Base-by-base conservation (phyloP, 2,329 filamentous ascomycete genomes). In the Penicillium crustosum region DNA sequence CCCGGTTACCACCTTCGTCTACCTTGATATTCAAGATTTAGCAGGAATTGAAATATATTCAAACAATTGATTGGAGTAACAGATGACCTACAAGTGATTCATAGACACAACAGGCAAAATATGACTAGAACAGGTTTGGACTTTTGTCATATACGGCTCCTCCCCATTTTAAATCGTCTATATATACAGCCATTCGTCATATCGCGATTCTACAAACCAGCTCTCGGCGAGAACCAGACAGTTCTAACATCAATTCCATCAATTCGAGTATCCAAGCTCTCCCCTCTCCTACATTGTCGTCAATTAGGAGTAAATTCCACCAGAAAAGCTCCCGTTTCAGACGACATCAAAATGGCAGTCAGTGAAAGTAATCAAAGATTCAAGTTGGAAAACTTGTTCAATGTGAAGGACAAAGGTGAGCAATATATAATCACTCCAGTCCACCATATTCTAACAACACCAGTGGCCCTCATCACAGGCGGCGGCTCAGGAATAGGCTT, bases 401-500 rank as follows among this genome's bases (percentile, higher is more conserved):
- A 77, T 36, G 80, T 85, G 57, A 79, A 82, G 53, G 77, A 75
- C 62, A 82, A 81, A 60, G 69, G 70, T 71, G 61, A 19, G 39
- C 25, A 17, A n/a, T 12, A 27, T 8, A 31, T 6, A 36, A n/a
- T 29, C 6, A 42, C 10, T 9, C 17, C 67, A 27, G n/a, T 35
- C 15, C 8, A 35, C 2, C 13, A 6, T 10, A 27, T 53, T 6
- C 55, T 60, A 55, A 62, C 51, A 39, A 38, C 3, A 33, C 13
- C 23, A 74, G 82, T 85, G 35, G 83, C 81, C 54, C 77, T 87
- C 1, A 72, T 87, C 44, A 86, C 86, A 2, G 86, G 86, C 50
- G 85, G 85, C 29, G 84, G 83, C 15, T 78, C 80, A n/a, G 86
- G 86, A 21, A 89, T 89, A 59, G 86, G 86, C 0, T 74, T 89